These are phyloP conservation scores for Sporothrix brunneoviolacea DNA, from an alignment of 2,329 filamentous ascomycete genomes.

Conservation along the genomic window DNA sequence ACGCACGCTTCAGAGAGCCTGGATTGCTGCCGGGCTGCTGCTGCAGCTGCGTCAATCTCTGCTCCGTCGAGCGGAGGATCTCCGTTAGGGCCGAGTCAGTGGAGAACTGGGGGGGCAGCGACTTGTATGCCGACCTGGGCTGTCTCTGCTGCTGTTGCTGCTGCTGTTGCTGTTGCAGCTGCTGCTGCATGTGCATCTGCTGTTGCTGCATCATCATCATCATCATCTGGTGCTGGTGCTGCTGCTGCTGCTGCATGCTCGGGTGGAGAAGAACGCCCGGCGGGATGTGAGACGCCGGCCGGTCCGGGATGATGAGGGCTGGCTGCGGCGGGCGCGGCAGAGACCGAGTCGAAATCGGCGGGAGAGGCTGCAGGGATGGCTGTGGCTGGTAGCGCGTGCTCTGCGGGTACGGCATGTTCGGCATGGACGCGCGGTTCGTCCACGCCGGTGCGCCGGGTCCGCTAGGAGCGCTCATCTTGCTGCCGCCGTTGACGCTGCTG, in stretches of 20 bases:
- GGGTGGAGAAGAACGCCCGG: conserved; percentile 1
- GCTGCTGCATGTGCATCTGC: conserved; percentile 10
- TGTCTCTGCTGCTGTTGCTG: conserved; percentile 3
- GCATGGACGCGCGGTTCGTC: not conserved
- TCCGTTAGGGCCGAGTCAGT: conserved; percentile 44
- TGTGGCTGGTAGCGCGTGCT: not conserved
- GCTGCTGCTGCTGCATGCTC: conserved; percentile 2
- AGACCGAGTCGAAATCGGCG: conserved; percentile 2
- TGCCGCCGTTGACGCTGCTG: not conserved
- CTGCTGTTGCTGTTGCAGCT: conserved; percentile 3
- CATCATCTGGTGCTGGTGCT: conserved; percentile 12
- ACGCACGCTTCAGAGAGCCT: not conserved
- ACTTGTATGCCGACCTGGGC: not conserved
- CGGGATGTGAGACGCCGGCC: not conserved
- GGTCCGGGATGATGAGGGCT: conserved; percentile 11
- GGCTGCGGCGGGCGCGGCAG: conserved; percentile 15
- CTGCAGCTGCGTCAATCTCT: conserved; percentile 32
- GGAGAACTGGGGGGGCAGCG: conserved; percentile 3
- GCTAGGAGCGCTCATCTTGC: not conserved
- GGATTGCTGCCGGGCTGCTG: not conserved
- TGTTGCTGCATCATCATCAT: conserved; percentile 11
- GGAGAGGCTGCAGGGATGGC: conserved; percentile 7
- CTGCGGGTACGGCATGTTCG: not conserved
- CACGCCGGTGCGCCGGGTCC: not conserved
- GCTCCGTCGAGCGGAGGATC: conserved; percentile 48